These are phyloP conservation scores for Hypomontagnella monticulosa DNA, from an alignment of 495 filamentous ascomycete genomes.

Conservation along the genomic window DNA sequence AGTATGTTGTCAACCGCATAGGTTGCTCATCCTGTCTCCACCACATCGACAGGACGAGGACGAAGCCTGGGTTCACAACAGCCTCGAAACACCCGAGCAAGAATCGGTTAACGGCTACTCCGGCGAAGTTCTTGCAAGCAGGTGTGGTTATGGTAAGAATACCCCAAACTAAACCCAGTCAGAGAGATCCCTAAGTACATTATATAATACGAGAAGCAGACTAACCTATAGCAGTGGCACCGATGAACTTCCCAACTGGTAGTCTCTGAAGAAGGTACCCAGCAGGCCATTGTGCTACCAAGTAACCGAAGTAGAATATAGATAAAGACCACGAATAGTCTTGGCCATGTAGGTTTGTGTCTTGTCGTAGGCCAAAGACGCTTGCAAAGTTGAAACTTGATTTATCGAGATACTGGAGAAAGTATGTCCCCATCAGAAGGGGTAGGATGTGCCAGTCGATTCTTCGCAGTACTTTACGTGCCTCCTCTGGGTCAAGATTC, in stretches of 20 bases:
- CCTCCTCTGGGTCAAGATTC: conserved; percentile 55
- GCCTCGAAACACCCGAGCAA: conserved; percentile 66
- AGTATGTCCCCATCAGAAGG: conserved; percentile 64
- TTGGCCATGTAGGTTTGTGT: conserved; percentile 61
- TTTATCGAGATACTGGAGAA: conserved; percentile 69
- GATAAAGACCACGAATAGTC: conserved; percentile 68
- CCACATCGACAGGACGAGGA: conserved; percentile 67
- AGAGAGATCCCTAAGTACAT: not conserved
- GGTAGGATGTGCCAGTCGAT: conserved; percentile 66
- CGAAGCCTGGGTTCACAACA: conserved; percentile 65
- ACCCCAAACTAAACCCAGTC: conserved; percentile 47
- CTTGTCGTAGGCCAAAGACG: conserved; percentile 65
- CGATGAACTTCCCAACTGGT: conserved; percentile 63
- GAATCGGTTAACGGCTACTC: conserved; percentile 61
- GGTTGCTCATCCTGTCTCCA: conserved; percentile 65
- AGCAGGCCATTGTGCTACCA: conserved; percentile 63
- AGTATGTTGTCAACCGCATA: conserved; percentile 63
- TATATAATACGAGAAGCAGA: no score
- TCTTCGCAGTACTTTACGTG: conserved; percentile 60
- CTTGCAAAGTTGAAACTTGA: conserved; percentile 68
- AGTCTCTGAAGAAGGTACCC: conserved; percentile 63
- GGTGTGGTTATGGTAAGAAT: conserved; percentile 58
- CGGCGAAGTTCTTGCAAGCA: conserved; percentile 60
- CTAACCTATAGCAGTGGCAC: conserved; percentile 47
- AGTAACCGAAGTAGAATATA: conserved; percentile 67